A percentile compares a stretch with the other conserved stretches of the same genome.
phyloP scores from a whole-genome alignment of 1,139 yeast genomes.

The Magnusiomyces sp. region DNA sequence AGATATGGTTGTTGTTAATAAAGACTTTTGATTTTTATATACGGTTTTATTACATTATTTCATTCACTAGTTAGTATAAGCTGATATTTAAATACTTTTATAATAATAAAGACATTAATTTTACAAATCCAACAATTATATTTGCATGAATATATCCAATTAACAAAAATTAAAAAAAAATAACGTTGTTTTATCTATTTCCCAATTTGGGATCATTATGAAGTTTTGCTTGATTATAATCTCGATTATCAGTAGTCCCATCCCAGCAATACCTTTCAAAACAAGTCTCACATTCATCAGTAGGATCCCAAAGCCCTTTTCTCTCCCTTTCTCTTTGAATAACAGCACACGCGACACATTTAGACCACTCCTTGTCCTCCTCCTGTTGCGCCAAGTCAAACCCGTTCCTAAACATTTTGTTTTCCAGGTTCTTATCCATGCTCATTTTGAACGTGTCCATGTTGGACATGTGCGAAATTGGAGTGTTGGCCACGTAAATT shows the following conservation, averaged over 20 bases:
- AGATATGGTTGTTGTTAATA: slow-evolving; percentile 11
- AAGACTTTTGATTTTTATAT: slow-evolving; percentile 10
- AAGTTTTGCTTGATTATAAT: slow-evolving; percentile 3
- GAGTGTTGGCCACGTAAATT: slow-evolving; percentile 72
- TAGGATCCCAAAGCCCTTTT: slow-evolving; percentile 46
- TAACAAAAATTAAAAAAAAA: too few relatives aligned
- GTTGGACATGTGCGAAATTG: slow-evolving; percentile 59
- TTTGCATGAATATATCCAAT: too few relatives aligned
- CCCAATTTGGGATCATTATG: slow-evolving; percentile 8
- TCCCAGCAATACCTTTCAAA: slow-evolving; percentile 82
- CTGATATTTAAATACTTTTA: too few relatives aligned
- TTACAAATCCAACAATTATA: too few relatives aligned
- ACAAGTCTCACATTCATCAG: slow-evolving; percentile 70
- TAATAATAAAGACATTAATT: too few relatives aligned
- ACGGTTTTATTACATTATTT: too few relatives aligned
- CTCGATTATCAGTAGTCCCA: slow-evolving; percentile 34
- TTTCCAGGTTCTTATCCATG: slow-evolving; percentile 53
- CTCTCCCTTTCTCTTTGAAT: slow-evolving; percentile 78
- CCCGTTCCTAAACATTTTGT: slow-evolving; percentile 66
- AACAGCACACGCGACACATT: slow-evolving; percentile 86
- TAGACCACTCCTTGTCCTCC: slow-evolving; percentile 60
- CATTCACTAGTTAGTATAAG: too few relatives aligned
- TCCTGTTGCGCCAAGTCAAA: slow-evolving; percentile 61
- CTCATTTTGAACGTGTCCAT: slow-evolving; percentile 66
- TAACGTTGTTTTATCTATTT: too few relatives aligned